Conservation (phyloP, 805 yeast genomes). For the Ogataea trehalophila region DNA sequence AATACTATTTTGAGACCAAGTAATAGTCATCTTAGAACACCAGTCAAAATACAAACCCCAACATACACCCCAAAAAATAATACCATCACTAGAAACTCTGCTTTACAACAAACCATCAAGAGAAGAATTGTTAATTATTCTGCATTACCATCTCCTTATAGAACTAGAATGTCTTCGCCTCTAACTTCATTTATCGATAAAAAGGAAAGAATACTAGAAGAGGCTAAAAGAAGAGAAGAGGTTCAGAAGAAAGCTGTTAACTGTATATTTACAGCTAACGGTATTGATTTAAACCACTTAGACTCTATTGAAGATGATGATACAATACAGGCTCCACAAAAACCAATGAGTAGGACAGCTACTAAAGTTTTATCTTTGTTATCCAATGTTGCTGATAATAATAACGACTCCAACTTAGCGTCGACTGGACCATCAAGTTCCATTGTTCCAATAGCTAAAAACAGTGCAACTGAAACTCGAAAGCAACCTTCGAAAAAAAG, state of each 20-base stretch:
- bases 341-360: conserved; percentile 23
- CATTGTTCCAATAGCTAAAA: not conserved
- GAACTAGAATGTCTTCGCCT: conserved; percentile 26
- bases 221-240: not conserved
- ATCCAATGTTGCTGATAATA: conserved; percentile 3
- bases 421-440: too few species aligned
- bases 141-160: conserved; percentile 24
- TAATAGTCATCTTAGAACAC: conserved; percentile 14
- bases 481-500: not conserved
- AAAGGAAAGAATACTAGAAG: conserved; percentile 6
- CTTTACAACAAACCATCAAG: conserved; percentile 17
- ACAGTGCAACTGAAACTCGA: not conserved
- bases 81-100: conserved; percentile 9
- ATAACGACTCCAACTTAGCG: not conserved
- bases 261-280: conserved; percentile 6
- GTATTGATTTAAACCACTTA: conserved; percentile 15
- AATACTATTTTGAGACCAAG: conserved; percentile 21
- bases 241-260: not conserved
- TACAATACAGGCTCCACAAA: not conserved
- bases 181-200: conserved; percentile 19
- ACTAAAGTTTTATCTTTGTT: conserved; percentile 19
- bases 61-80: conserved; percentile 20
- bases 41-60: conserved; percentile 23
- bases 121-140: conserved; percentile 27
- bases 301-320: conserved; percentile 8